These are phyloP conservation scores for Aspergillus ustus DNA, from an alignment of 2,329 filamentous ascomycete species.

Conservation along the genomic window DNA sequence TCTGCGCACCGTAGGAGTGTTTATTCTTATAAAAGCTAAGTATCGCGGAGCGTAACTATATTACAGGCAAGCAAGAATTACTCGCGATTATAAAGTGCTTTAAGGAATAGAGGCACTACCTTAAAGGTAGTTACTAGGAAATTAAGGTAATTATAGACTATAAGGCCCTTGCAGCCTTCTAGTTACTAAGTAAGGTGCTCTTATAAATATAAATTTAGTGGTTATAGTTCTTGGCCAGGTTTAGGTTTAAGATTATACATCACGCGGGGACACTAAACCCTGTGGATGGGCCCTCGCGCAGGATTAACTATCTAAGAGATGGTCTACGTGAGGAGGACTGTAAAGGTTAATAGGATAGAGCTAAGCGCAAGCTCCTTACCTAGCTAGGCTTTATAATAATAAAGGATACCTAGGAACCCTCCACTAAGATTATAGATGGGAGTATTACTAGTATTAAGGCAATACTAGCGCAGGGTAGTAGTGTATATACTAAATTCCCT, in stretches of 20 bases:
- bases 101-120: neutral
- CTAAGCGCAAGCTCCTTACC: neutral
- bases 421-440: neutral
- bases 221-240: neutral
- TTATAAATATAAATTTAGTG: neutral
- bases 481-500: neutral
- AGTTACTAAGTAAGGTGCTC: neutral
- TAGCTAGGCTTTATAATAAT: neutral
- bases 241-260: slow-evolving; percentile 1
- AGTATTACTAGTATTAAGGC: neutral
- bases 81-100: neutral
- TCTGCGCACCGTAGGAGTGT: no score
- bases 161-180: neutral
- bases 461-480: neutral
- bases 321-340: neutral
- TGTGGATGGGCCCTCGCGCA: neutral
- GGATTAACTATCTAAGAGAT: neutral
- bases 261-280: neutral
- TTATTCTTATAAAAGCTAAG: neutral
- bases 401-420: neutral
- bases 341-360: neutral
- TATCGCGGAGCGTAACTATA: neutral
- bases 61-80: neutral
- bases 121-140: neutral
- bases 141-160: neutral